These are phyloP conservation scores for Populus ilicifolia DNA, from an alignment of 345 rosid genomes.

Conservation along the genomic window DNA sequence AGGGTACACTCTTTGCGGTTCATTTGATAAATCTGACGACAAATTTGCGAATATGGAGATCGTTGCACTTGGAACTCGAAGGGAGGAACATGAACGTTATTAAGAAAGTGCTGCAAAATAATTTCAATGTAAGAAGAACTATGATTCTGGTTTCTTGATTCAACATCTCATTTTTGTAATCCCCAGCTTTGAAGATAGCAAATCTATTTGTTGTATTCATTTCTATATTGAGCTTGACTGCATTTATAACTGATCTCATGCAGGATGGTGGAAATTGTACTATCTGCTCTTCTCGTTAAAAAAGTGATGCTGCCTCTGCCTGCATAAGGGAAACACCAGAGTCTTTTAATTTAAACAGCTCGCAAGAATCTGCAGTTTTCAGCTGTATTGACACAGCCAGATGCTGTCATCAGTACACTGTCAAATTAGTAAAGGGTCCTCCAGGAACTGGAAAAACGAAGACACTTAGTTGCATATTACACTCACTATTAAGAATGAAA, in stretches of 20 bases:
- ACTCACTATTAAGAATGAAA: neutral
- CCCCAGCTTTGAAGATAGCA: neutral
- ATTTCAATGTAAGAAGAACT: constrained; percentile 22
- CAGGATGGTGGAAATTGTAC: neutral
- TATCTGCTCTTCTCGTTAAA: neutral
- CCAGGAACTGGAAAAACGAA: constrained; percentile 26
- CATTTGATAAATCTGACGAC: constrained; percentile 39
- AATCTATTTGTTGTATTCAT: neutral
- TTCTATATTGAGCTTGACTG: no score
- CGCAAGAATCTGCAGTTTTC: neutral
- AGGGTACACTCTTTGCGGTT: constrained; percentile 23
- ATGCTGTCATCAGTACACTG: constrained; percentile 9
- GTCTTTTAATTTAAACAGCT: neutral
- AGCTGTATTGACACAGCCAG: neutral
- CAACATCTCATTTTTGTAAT: neutral
- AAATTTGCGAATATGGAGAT: constrained; percentile 41
- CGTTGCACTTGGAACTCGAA: constrained; percentile 23
- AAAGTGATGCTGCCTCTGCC: no score
- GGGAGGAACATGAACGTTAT: constrained; percentile 31
- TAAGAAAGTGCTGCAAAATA: constrained; percentile 22
- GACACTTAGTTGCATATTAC: neutral
- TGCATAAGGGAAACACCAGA: neutral
- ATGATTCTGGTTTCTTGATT: neutral
- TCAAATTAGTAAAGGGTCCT: constrained; percentile 16
- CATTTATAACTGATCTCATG: neutral